phyloP scores from a whole-genome alignment of 2,329 filamentous ascomycete species.

The Graphiopsis chlorocephala region DNA sequence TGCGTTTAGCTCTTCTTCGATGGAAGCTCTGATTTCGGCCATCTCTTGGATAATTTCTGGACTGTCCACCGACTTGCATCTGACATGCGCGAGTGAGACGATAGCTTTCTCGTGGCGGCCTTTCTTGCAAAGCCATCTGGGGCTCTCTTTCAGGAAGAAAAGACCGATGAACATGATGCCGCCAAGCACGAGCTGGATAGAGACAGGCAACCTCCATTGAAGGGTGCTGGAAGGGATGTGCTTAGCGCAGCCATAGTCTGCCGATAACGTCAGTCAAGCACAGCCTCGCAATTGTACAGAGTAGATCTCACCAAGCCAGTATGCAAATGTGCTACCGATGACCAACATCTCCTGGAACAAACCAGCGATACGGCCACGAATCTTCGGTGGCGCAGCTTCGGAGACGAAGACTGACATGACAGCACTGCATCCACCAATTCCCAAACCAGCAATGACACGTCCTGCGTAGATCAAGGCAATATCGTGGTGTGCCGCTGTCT shows the following conservation, averaged over 20 bases:
- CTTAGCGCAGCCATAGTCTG: slow-evolving; percentile 21
- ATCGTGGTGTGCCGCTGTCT: slow-evolving; percentile 58
- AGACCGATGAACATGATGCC: slow-evolving; percentile 50
- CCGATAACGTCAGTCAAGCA: neutral
- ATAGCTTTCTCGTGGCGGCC: slow-evolving; percentile 48
- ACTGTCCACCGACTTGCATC: slow-evolving; percentile 40
- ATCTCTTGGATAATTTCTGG: slow-evolving; percentile 32
- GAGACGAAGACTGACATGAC: slow-evolving; percentile 60
- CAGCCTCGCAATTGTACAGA: too few species aligned
- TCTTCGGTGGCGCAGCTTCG: slow-evolving; percentile 56
- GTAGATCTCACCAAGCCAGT: slow-evolving; percentile 25
- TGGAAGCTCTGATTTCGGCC: slow-evolving; percentile 41
- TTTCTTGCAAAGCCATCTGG: slow-evolving; percentile 43
- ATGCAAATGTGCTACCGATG: slow-evolving; percentile 28
- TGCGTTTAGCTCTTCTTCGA: slow-evolving; percentile 40
- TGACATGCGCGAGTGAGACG: slow-evolving; percentile 56
- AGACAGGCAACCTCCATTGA: slow-evolving; percentile 54
- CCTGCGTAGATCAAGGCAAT: slow-evolving; percentile 55
- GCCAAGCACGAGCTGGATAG: slow-evolving; percentile 62
- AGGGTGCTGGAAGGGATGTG: slow-evolving; percentile 21
- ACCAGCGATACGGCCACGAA: slow-evolving; percentile 44
- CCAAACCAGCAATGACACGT: slow-evolving; percentile 53
- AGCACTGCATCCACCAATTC: slow-evolving; percentile 51
- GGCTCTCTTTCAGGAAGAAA: slow-evolving; percentile 35
- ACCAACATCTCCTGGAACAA: slow-evolving; percentile 18